Evolutionary conservation across 1,139 yeast species (phyloP).

Genomic region (Magnusiomyces ingens): DNA sequence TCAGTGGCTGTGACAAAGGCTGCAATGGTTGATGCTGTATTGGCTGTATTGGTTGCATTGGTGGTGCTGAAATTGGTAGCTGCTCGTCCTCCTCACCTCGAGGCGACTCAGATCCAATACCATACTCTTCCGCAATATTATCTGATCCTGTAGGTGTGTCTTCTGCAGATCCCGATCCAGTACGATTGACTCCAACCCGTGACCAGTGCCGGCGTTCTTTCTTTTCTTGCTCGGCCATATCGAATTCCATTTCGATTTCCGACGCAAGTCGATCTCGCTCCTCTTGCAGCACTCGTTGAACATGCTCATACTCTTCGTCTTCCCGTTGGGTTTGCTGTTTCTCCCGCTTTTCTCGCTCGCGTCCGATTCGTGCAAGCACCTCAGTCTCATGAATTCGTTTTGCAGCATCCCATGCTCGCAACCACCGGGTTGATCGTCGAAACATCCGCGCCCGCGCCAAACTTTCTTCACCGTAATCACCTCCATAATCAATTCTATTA

Average conservation of each 20-base stretch:
- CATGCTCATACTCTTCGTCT: conserved; percentile 8
- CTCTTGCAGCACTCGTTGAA: conserved; percentile 7
- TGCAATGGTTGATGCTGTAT: too few relatives aligned
- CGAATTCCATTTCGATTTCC: conserved; percentile 5
- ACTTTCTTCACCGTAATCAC: conserved; percentile 28
- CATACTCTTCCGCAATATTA: too few relatives aligned
- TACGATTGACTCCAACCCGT: not conserved
- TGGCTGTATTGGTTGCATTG: too few relatives aligned
- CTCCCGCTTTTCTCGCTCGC: conserved; percentile 12
- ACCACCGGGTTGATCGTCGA: conserved; percentile 24
- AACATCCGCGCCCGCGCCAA: conserved; percentile 21
- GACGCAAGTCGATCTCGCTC: conserved; percentile 4
- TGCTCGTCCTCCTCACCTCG: not conserved
- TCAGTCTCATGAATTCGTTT: not conserved
- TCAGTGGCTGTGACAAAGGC: too few relatives aligned
- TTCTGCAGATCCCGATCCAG: not conserved
- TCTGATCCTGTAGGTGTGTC: too few relatives aligned
- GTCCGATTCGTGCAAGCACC: not conserved
- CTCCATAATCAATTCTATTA: conserved; percentile 4
- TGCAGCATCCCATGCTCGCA: conserved; percentile 19
- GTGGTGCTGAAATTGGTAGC: too few relatives aligned
- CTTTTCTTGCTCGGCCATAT: not conserved
- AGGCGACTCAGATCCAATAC: not conserved
- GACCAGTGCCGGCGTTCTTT: conserved; percentile 1
- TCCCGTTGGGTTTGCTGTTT: conserved; percentile 16